Evolutionary conservation across 2,329 filamentous ascomycete species (phyloP), one percentile per base, ranked within the genome.

Genomic region (Cladobotryum mycophilum): DNA sequence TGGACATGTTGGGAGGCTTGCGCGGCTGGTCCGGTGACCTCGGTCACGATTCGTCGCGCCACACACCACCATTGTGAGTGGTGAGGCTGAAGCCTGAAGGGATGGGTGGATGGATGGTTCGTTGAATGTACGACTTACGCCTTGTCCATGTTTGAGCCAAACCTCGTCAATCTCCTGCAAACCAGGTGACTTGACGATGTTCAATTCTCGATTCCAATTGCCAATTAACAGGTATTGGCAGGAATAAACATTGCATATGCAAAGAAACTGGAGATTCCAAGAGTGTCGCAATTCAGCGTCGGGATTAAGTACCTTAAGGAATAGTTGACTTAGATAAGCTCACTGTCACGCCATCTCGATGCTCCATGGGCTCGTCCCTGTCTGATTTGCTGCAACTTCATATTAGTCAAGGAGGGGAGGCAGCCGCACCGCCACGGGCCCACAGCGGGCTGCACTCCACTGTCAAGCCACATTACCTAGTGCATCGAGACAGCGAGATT

Each of bases 261-360:
- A 30, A 30, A 30, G 9, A 30, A 8, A 30, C 9, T 30, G 25
- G 25, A 30, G 25, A 30, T 30, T 30, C 9, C 25, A 30, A 30
- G 25, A 30, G 25, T 30, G 17, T 41, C 20, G 17, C n/a, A 38
- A 38, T 38, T n/a, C 36, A 38, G 36, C 17, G 36, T 14, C 36
- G 17, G 36, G 17, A 38, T n/a, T 38, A 46, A 36, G 46, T 51
- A 51, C 33, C 20, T 20, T 20, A 5, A 5, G 40, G 38, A 30
- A 30, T 25, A 51, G 47, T 38, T 20, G 49, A 42, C 47, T 22
- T 22, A 33, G 47, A 45, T 45, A 51, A 44, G 49, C 49, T 38
- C 43, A 44, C 41, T 45, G 36, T 47, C 45, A 47, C 47, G 49
- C 40, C 41, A 51, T 53, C 45, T n/a, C 53, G 36, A 46, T 45